Conservation (phyloP, 2,329 filamentous ascomycete species). For the Bertia moriformis region DNA sequence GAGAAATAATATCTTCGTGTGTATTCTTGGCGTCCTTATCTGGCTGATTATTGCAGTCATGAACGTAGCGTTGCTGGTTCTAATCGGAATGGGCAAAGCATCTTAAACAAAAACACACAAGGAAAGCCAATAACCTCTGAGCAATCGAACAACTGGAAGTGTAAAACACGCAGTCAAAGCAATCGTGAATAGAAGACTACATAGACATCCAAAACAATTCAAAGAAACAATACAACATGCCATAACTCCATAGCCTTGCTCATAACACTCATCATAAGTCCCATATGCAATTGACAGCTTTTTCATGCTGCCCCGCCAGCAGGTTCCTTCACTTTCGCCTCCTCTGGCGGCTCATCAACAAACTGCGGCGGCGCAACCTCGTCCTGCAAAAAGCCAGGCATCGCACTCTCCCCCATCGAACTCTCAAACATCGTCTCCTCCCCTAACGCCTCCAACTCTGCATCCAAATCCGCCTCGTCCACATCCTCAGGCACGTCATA, state of each 20-base stretch:
- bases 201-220: no score
- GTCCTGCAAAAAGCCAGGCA: conserved; percentile 81
- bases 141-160: no score
- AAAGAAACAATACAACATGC: no score
- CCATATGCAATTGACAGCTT: no score
- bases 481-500: conserved; percentile 96
- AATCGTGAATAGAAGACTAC: no score
- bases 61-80: background rate
- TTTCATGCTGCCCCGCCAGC: conserved; percentile 23
- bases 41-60: background rate
- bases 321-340: conserved; percentile 68
- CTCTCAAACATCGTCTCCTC: conserved; percentile 85
- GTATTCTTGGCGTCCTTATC: background rate
- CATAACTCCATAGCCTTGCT: no score
- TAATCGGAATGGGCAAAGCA: background rate
- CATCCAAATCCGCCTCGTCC: conserved; percentile 89
- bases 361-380: conserved; percentile 62
- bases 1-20: background rate
- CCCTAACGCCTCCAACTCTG: conserved; percentile 84
- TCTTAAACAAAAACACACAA: background rate
- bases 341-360: conserved; percentile 75
- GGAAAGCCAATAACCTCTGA: no score
- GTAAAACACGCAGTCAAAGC: no score
- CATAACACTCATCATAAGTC: no score
- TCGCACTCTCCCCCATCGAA: conserved; percentile 30